Conservation (phyloP, 208 protist genomes). For the Novymonas esmeraldas region DNA sequence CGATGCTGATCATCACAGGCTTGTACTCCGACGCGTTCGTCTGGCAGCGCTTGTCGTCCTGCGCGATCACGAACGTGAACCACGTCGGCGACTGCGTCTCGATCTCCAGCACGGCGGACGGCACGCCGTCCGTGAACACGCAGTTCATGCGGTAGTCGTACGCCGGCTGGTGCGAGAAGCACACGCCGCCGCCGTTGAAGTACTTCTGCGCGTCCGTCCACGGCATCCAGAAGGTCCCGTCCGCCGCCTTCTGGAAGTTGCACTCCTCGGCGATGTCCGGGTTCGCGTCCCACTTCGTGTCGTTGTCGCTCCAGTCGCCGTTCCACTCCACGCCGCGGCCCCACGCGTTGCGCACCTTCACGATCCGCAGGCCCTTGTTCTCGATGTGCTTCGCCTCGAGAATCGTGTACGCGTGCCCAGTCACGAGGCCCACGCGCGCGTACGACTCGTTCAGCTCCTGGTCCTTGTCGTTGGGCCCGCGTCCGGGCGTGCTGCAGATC, state of each 20-base stretch:
- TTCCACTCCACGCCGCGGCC: conserved; percentile 66
- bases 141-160: conserved; percentile 85
- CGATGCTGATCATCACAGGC: conserved; percentile 85
- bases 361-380: conserved; percentile 46
- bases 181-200: conserved; percentile 88
- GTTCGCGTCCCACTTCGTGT: conserved; percentile 75
- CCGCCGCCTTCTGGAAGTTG: conserved; percentile 54
- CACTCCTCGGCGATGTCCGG: conserved; percentile 71
- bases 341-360: conserved; percentile 84
- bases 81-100: conserved; percentile 60
- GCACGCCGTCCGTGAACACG: conserved; percentile 62
- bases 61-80: conserved; percentile 76
- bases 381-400: conserved; percentile 66
- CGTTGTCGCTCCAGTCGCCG: conserved; percentile 73
- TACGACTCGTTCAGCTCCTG: conserved; percentile 40
- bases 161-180: conserved; percentile 54
- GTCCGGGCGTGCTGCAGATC: conserved; percentile 77
- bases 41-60: conserved; percentile 70
- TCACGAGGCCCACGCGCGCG: conserved; percentile 57
- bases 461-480: conserved; percentile 30
- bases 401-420: conserved; percentile 73
- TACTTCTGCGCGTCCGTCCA: conserved; percentile 76
- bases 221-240: conserved; percentile 87
- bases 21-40: conserved; percentile 55
- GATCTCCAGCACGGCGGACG: conserved; percentile 75